These are phyloP conservation scores for Apostasia ramifera DNA, from an alignment of 106 monocot species.

Conservation along the genomic window DNA sequence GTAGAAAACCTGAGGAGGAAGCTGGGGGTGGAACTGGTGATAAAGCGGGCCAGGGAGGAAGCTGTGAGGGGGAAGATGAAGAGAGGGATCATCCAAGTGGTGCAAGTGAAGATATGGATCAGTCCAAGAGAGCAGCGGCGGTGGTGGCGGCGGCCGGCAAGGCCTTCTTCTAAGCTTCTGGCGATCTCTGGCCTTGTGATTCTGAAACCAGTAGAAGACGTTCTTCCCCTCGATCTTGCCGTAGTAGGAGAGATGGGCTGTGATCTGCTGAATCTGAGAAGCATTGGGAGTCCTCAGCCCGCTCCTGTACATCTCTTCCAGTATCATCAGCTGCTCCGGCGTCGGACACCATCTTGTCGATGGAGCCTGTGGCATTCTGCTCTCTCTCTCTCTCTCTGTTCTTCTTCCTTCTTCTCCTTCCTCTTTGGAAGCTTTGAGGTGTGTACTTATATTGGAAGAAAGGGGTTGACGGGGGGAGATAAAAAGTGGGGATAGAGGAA, in stretches of 20 bases:
- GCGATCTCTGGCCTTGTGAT: constrained; percentile 58
- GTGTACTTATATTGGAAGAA: background rate
- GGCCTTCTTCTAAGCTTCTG: constrained; percentile 40
- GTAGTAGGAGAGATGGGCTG: constrained; percentile 39
- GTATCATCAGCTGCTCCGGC: constrained; percentile 58
- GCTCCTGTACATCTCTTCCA: constrained; percentile 57
- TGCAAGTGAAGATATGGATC: too few species aligned
- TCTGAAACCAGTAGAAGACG: constrained; percentile 49
- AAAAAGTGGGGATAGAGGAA: too few species aligned
- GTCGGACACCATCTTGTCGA: constrained; percentile 62
- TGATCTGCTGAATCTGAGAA: constrained; percentile 51
- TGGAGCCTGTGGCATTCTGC: constrained; percentile 44
- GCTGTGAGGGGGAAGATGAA: too few species aligned
- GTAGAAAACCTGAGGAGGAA: too few species aligned
- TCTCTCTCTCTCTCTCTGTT: too few species aligned
- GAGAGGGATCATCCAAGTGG: too few species aligned
- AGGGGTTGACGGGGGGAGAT: background rate
- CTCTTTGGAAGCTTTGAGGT: background rate
- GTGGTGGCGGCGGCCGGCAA: constrained; percentile 14
- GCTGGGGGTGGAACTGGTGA: too few species aligned
- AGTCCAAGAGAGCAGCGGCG: too few species aligned
- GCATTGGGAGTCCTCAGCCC: constrained; percentile 49
- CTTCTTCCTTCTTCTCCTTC: background rate
- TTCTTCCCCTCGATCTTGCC: constrained; percentile 35
- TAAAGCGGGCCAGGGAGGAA: too few species aligned